These are phyloP conservation scores for Selaginella moellendorffii DNA, from an alignment of 75 land plant species.

Conservation along the genomic window DNA sequence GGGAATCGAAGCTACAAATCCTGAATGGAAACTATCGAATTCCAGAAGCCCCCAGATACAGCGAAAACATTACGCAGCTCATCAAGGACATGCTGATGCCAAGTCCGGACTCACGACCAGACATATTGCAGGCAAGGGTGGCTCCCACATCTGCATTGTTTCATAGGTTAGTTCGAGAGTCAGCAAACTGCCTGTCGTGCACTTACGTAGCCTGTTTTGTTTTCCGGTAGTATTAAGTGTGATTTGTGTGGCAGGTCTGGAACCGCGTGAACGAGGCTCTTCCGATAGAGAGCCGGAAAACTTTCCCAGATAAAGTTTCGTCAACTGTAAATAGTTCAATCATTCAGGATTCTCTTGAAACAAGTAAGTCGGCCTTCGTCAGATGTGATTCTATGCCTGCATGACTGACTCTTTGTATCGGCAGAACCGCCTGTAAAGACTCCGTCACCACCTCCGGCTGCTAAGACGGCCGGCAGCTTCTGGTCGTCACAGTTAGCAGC, in stretches of 20 bases:
- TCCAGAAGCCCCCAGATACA: conserved; percentile 82
- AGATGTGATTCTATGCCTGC: background rate
- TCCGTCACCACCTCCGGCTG: conserved; percentile 50
- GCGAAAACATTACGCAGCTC: conserved; percentile 38
- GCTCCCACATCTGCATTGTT: conserved; percentile 76
- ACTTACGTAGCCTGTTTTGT: background rate
- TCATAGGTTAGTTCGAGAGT: conserved; percentile 99
- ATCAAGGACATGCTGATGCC: conserved; percentile 80
- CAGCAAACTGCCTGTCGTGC: conserved; percentile 3
- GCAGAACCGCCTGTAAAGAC: background rate
- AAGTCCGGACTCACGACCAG: conserved; percentile 77
- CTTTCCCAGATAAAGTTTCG: conserved; percentile 43
- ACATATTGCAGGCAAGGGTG: conserved; percentile 97
- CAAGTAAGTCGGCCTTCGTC: background rate
- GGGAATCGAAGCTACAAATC: conserved; percentile 94
- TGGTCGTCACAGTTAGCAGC: conserved; percentile 92
- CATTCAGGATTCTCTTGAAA: conserved; percentile 7
- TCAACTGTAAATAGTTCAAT: too few species aligned
- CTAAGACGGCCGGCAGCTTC: conserved; percentile 25
- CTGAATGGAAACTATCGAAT: conserved; percentile 89
- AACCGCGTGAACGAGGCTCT: conserved; percentile 71
- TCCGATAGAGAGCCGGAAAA: conserved; percentile 50
- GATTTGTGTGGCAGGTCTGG: conserved; percentile 54
- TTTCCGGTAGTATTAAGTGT: too few species aligned
- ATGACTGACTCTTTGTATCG: background rate